Percentiles rank a stretch among this genome's conserved stretches.
These are phyloP conservation scores for Verticillium alfalfae DNA, from an alignment of 2,329 filamentous ascomycete species.

Conservation along the genomic window DNA sequence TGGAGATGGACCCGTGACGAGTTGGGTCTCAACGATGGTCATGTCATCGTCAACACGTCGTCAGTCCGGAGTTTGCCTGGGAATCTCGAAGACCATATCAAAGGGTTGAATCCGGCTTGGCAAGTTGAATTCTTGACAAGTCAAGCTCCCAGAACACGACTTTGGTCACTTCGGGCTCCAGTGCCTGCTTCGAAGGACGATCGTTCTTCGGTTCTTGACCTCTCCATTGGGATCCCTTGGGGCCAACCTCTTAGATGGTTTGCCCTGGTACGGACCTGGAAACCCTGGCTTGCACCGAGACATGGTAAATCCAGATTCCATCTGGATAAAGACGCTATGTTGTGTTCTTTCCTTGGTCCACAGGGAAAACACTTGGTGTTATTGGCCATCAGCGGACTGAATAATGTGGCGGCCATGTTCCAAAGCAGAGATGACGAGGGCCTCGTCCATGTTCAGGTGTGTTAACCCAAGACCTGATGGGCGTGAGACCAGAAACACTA, in stretches of 20 bases:
- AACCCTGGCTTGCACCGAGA: constrained; percentile 82
- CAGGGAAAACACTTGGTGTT: constrained; percentile 72
- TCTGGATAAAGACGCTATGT: constrained; percentile 70
- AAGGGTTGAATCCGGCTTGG: constrained; percentile 50
- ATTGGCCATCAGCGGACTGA: constrained; percentile 69
- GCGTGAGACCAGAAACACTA: not conserved
- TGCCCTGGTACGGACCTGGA: constrained; percentile 71
- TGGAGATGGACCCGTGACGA: constrained; percentile 71
- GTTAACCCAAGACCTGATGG: constrained; percentile 14
- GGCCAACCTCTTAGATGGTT: constrained; percentile 60
- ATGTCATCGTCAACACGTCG: constrained; percentile 43
- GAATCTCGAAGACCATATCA: constrained; percentile 50
- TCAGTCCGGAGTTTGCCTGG: constrained; percentile 21
- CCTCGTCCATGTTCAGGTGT: constrained; percentile 59
- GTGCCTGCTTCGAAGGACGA: constrained; percentile 52
- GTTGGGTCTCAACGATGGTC: constrained; percentile 57
- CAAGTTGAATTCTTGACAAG: constrained; percentile 49
- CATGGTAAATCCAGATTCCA: constrained; percentile 66
- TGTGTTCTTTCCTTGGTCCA: constrained; percentile 70
- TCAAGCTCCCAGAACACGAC: constrained; percentile 61
- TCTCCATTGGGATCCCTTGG: constrained; percentile 60
- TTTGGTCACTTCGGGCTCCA: constrained; percentile 62
- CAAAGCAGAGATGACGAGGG: constrained; percentile 57
- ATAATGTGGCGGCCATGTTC: constrained; percentile 66
- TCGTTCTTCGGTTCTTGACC: constrained; percentile 49